Conservation (phyloP, 2,329 filamentous ascomycete genomes). For the Trematosphaeria pertusa region DNA sequence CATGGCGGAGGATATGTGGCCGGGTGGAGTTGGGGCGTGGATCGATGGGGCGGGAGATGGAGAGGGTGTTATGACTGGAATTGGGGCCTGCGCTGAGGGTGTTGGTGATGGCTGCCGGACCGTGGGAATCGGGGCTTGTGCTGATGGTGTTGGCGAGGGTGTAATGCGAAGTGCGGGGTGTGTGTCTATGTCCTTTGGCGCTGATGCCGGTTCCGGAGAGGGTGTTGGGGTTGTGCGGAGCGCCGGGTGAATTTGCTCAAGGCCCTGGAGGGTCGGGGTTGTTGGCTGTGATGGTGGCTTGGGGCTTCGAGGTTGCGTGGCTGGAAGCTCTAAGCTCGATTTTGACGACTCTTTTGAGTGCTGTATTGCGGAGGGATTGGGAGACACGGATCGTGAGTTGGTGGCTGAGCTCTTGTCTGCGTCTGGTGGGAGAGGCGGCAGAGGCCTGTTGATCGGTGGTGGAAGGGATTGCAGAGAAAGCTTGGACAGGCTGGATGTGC, state of each 20-base stretch:
- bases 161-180: constrained; percentile 14
- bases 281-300: constrained; percentile 8
- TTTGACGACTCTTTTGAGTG: background rate
- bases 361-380: constrained; percentile 3
- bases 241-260: constrained; percentile 23
- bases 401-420: constrained; percentile 12
- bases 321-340: background rate
- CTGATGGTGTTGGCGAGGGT: constrained; percentile 3
- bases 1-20: constrained; percentile 13
- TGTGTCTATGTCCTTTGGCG: constrained; percentile 6
- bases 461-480: constrained; percentile 18
- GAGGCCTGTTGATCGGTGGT: constrained; percentile 29
- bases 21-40: constrained; percentile 7
- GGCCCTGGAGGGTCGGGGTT: constrained; percentile 4
- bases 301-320: background rate
- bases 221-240: constrained; percentile 14
- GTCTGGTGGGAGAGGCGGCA: constrained; percentile 31
- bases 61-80: background rate
- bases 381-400: constrained; percentile 27
- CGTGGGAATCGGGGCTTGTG: too few relatives aligned
- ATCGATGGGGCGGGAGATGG: constrained; percentile 5
- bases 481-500: constrained; percentile 19
- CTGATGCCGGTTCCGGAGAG: constrained; percentile 1
- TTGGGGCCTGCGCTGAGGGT: too few relatives aligned
- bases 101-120: too few relatives aligned